phyloP scores from a whole-genome alignment of 208 protist genomes.

The Trypanosoma melophagium region DNA sequence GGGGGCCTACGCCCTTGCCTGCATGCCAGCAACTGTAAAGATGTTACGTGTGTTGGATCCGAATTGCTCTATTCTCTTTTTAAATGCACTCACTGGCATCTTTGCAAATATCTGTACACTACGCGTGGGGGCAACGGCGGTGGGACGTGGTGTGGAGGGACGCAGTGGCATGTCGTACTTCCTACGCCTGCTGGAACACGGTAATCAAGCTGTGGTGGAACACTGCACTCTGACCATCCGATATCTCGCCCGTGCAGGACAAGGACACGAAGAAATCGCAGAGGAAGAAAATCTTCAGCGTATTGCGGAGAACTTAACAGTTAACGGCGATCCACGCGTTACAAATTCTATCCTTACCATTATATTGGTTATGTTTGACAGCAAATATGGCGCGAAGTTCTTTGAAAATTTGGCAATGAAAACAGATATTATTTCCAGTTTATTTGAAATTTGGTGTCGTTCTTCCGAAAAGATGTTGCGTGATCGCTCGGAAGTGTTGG shows the following conservation, averaged over 20 bases:
- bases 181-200: constrained; percentile 71
- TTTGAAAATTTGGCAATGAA: constrained; percentile 46
- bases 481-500: constrained; percentile 67
- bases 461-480: constrained; percentile 59
- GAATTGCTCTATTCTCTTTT: constrained; percentile 66
- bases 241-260: constrained; percentile 60
- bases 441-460: constrained; percentile 82
- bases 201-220: constrained; percentile 64
- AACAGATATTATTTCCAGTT: constrained; percentile 46
- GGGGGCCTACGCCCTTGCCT: constrained; percentile 65
- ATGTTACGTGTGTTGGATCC: constrained; percentile 89
- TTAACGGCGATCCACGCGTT: constrained; percentile 44
- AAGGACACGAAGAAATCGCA: constrained; percentile 63
- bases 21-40: constrained; percentile 75
- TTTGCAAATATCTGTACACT: constrained; percentile 83
- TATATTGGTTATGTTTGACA: constrained; percentile 71
- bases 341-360: constrained; percentile 72
- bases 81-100: constrained; percentile 76
- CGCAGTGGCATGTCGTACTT: constrained; percentile 82
- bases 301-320: constrained; percentile 54
- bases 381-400: constrained; percentile 51
- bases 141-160: constrained; percentile 69
- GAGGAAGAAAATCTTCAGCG: constrained; percentile 55
- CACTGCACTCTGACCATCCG: constrained; percentile 61
- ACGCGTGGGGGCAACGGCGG: constrained; percentile 46